phyloP scores from a whole-genome alignment of 2,329 filamentous ascomycete species.

The Trichocomaceae sp. region DNA sequence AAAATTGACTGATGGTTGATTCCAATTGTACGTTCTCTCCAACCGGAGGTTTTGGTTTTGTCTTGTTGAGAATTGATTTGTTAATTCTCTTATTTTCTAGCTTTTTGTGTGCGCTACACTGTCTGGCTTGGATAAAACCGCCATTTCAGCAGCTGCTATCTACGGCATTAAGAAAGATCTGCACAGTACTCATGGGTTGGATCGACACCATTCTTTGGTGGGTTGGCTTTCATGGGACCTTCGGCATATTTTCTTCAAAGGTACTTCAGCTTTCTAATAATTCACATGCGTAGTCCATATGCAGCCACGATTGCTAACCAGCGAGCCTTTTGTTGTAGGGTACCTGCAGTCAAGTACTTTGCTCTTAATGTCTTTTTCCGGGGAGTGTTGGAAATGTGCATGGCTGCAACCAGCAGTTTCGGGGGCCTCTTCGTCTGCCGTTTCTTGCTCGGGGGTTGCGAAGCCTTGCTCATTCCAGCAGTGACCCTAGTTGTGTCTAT shows the following conservation, averaged over 20 bases:
- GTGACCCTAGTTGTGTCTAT: conserved; percentile 1
- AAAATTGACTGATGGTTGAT: conserved; percentile 4
- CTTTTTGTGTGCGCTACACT: conserved; percentile 4
- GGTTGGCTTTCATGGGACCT: conserved; percentile 2
- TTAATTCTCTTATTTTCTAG: background rate
- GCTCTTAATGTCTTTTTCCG: conserved; percentile 3
- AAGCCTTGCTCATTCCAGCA: conserved; percentile 1
- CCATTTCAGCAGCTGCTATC: conserved; percentile 1
- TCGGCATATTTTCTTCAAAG: conserved; percentile 4
- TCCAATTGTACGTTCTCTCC: conserved; percentile 2
- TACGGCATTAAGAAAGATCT: conserved; percentile 3
- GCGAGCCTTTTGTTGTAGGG: background rate
- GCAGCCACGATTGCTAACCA: background rate
- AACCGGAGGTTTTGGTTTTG: background rate
- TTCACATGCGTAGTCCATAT: background rate
- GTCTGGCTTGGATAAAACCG: conserved; percentile 5
- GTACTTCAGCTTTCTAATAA: background rate
- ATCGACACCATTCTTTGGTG: conserved; percentile 6
- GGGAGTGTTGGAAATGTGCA: conserved; percentile 6
- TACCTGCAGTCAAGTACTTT: conserved; percentile 5
- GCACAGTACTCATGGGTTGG: conserved; percentile 2
- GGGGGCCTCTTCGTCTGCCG: conserved; percentile 2
- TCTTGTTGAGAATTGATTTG: background rate
- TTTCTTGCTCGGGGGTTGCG: conserved; percentile 5
- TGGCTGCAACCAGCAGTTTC: conserved; percentile 1